phyloP scores from a whole-genome alignment of 768 basidiomycete genomes.

The Serendipita indica region DNA sequence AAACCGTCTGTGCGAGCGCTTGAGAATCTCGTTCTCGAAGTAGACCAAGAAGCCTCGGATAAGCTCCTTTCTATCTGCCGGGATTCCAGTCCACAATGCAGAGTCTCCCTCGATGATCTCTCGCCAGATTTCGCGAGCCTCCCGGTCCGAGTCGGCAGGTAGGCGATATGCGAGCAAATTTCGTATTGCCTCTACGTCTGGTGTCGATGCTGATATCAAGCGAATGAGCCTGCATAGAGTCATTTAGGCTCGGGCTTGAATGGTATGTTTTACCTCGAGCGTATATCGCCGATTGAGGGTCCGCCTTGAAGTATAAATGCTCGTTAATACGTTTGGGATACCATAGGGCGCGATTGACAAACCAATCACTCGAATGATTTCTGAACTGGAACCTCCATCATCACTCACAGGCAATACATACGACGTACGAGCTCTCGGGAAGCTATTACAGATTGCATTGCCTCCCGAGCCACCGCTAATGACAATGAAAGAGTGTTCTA shows the following conservation, averaged over 20 bases:
- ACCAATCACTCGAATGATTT: conserved; percentile 79
- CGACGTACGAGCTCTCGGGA: conserved; percentile 46
- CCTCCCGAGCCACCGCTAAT: conserved; percentile 93
- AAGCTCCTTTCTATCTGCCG: conserved; percentile 78
- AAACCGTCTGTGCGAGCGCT: conserved; percentile 85
- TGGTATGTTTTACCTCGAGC: not conserved
- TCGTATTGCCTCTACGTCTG: conserved; percentile 56
- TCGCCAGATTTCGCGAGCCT: conserved; percentile 81
- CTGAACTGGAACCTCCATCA: conserved; percentile 88
- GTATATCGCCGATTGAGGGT: conserved; percentile 53
- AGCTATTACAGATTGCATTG: conserved; percentile 79
- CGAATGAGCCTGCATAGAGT: conserved; percentile 49
- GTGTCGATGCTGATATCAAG: conserved; percentile 55
- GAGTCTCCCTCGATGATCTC: conserved; percentile 83
- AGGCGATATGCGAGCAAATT: conserved; percentile 67
- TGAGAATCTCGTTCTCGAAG: conserved; percentile 78
- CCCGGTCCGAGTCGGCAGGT: conserved; percentile 49
- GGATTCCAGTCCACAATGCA: conserved; percentile 68
- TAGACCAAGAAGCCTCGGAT: conserved; percentile 87
- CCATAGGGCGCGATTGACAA: not conserved
- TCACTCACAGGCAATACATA: conserved; percentile 90
- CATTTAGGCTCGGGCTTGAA: not conserved
- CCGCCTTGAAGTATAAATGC: conserved; percentile 34
- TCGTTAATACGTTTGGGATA: not conserved
- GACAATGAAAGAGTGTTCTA: conserved; percentile 38